Evolutionary conservation across 1,139 yeast genomes (phyloP).

Genomic region (Hansenula lynferdii): DNA sequence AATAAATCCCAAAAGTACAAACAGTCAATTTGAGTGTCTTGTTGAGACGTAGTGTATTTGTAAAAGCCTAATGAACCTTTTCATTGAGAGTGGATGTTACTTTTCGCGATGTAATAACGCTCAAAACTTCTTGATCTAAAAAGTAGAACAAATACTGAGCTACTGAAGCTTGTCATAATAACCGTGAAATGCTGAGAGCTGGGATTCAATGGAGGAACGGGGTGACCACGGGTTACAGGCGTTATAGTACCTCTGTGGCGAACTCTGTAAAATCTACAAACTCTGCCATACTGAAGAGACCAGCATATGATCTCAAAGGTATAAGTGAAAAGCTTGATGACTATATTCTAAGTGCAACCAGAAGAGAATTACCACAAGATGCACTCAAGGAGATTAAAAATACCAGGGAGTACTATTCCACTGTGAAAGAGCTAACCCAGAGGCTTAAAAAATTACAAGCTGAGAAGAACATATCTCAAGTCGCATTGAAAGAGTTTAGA

Average conservation of each 20-base stretch:
- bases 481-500: conserved; percentile 8
- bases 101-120: too few relatives aligned
- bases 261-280: neutral
- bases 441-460: conserved; percentile 20
- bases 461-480: conserved; percentile 24
- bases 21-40: neutral
- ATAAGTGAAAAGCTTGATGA: conserved; percentile 35
- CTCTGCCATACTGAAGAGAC: conserved; percentile 26
- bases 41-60: too few relatives aligned
- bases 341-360: conserved; percentile 41
- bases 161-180: too few relatives aligned
- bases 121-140: too few relatives aligned
- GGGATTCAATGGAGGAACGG: neutral
- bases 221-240: too few relatives aligned
- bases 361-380: conserved; percentile 36
- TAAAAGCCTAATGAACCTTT: too few relatives aligned
- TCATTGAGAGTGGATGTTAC: too few relatives aligned
- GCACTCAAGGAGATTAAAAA: conserved; percentile 29
- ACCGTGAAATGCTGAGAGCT: too few relatives aligned
- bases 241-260: neutral
- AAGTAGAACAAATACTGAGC: too few relatives aligned
- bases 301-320: conserved; percentile 45
- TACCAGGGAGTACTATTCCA: conserved; percentile 24
- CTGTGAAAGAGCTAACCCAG: conserved; percentile 11
- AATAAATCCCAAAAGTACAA: neutral